Evolutionary conservation across 495 filamentous ascomycete genomes (phyloP).

Genomic region (Penicillium daleae): DNA sequence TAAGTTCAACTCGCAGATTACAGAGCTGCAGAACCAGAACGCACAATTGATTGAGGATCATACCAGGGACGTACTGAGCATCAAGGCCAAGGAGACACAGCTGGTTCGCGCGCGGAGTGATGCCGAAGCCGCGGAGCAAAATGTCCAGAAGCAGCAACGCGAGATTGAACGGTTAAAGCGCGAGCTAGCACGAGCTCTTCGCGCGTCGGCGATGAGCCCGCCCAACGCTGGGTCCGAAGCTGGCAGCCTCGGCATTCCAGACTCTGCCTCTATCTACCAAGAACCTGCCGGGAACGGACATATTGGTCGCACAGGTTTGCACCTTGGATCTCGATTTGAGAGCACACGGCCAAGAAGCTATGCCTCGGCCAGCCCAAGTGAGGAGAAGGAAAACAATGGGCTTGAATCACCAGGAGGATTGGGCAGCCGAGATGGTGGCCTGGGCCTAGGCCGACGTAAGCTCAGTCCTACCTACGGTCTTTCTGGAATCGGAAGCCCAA

Average conservation of each 20-base stretch:
- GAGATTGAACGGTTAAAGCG: conserved; percentile 94
- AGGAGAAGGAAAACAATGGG: conserved; percentile 77
- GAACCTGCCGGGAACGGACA: conserved; percentile 38
- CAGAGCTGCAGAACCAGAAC: conserved; percentile 92
- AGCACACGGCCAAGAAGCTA: conserved; percentile 63
- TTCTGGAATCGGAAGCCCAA: conserved; percentile 62
- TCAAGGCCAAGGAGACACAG: conserved; percentile 98
- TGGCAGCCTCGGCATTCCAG: conserved; percentile 40
- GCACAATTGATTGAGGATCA: conserved; percentile 97
- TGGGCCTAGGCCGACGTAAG: conserved; percentile 48
- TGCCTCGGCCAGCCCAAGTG: conserved; percentile 68
- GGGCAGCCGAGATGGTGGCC: conserved; percentile 37
- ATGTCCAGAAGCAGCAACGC: conserved; percentile 76
- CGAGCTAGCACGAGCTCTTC: conserved; percentile 57
- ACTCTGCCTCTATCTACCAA: conserved; percentile 40
- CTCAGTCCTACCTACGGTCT: conserved; percentile 52
- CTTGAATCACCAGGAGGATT: conserved; percentile 46
- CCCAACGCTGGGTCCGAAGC: conserved; percentile 38
- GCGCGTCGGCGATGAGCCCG: conserved; percentile 47
- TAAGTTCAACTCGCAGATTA: conserved; percentile 74
- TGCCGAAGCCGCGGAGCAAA: conserved; percentile 83
- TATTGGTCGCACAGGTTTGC: conserved; percentile 39
- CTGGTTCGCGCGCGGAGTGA: conserved; percentile 89
- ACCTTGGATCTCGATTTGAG: conserved; percentile 46
- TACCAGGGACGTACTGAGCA: conserved; percentile 89